Conservation (phyloP, 139 green algal genomes). For the Micractinium conductrix region DNA sequence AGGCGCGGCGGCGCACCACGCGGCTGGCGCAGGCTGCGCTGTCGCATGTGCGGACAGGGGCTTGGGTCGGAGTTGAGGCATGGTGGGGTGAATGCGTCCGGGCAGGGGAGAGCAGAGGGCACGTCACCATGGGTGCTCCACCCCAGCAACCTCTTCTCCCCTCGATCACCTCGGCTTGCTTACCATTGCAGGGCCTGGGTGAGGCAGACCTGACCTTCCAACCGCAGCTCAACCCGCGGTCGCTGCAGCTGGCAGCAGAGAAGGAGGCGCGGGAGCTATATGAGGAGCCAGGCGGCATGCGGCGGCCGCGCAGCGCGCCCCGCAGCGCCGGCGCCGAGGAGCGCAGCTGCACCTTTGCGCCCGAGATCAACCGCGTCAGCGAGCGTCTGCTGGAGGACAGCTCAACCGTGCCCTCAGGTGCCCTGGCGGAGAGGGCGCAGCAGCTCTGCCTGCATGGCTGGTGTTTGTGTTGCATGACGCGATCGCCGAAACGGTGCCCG, state of each 20-base stretch:
- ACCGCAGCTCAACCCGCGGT: slow-evolving; percentile 44
- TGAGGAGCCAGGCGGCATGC: background rate
- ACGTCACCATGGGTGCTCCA: background rate
- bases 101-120: background rate
- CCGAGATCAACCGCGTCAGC: slow-evolving; percentile 42
- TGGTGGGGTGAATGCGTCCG: background rate
- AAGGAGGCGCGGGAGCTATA: slow-evolving; percentile 30
- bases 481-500: background rate
- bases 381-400: slow-evolving; percentile 56
- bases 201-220: slow-evolving; percentile 42
- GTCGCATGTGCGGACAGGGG: background rate
- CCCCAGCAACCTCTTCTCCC: background rate
- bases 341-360: slow-evolving; percentile 41
- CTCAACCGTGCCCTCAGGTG: slow-evolving; percentile 34
- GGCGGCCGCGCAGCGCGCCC: background rate
- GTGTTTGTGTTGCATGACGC: background rate
- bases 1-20: slow-evolving; percentile 31
- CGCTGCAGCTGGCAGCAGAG: slow-evolving; percentile 36
- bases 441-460: background rate
- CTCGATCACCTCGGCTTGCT: too few species aligned
- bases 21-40: slow-evolving; percentile 35
- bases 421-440: background rate
- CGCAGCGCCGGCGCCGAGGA: background rate
- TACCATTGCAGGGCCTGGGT: slow-evolving; percentile 7
- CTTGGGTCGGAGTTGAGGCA: background rate